These are phyloP conservation scores for Lenzites betulinus DNA, from an alignment of 768 basidiomycete species.

Conservation along the genomic window DNA sequence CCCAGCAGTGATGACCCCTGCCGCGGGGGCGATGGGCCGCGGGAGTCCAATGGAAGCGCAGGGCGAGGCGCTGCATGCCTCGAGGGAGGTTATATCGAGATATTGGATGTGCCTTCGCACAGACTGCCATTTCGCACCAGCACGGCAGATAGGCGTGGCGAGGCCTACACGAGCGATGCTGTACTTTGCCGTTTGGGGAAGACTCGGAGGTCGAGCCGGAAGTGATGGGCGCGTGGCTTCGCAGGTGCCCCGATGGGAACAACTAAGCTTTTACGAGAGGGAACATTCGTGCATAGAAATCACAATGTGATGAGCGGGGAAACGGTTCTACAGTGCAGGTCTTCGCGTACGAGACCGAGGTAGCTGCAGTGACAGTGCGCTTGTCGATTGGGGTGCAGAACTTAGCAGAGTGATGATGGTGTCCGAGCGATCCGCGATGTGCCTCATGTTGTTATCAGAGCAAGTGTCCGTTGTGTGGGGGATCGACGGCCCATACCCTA, in stretches of 20 bases:
- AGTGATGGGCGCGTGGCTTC: not conserved
- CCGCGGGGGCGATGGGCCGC: not conserved
- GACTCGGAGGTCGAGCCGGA: constrained; percentile 18
- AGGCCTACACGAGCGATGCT: not conserved
- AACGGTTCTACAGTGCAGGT: not conserved
- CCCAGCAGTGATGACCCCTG: not conserved
- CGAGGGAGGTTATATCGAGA: not conserved
- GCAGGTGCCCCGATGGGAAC: not conserved
- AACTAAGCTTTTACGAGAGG: not conserved
- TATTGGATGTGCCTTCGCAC: not conserved
- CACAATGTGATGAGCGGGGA: not conserved
- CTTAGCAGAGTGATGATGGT: not conserved
- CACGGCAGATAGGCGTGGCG: not conserved
- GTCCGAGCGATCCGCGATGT: not conserved
- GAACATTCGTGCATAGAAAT: not conserved
- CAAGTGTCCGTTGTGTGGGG: not conserved
- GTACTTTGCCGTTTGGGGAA: constrained; percentile 10
- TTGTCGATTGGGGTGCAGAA: not conserved
- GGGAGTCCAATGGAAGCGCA: not conserved
- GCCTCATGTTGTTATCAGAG: not conserved
- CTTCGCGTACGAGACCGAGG: too few species aligned
- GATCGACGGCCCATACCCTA: not conserved
- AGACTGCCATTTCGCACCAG: not conserved
- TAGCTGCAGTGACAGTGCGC: too few species aligned
- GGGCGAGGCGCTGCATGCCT: not conserved